Evolutionary conservation across 202 grass and related monocot genomes (phyloP), one percentile per base, ranked within the genome.

Genomic region (Zizania palustris): DNA sequence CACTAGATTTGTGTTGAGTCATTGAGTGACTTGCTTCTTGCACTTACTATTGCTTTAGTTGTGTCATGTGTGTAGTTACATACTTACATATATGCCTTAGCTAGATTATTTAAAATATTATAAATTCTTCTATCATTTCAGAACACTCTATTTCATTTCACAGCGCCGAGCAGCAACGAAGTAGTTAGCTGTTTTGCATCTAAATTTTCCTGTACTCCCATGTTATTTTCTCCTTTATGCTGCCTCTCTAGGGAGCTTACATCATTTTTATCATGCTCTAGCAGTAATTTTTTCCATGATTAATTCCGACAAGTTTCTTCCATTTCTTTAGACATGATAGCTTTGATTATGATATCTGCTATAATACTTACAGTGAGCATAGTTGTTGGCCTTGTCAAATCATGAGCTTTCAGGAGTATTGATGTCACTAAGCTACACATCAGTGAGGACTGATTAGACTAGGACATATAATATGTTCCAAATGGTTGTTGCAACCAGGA

Each of bases 381-480:
- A 28, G 43, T 43, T 59, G 65, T 84, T 71, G 20, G 44, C 40
- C 76, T 84, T 80, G n/a, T 65, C 41, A 65, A 51, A 80, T 71
- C 57, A 71, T 60, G 40, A 51, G 11, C 34, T 84, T 81, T 65
- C 65, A 70, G 38, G 46, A 71, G 38, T 11, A 51, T 33, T 67
- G 76, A 84, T 84, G 60, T 45, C 60, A 22, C 12, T 72, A 43
- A 67, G 50, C 6, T 72, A 12, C 58, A 11, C 49, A 45, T 59
- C 7, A 36, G 9, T 20, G 59, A n/a, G 15, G 49, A 76, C 45
- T 18, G 66, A 72, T 60, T 59, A 60, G 72, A 72, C 71, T 72
- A 60, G 64, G 38, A 41, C 65, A 80, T 84, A 71, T 80, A n/a
- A 75, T 75, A 65, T 84, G 76, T 71, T 65, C 59, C 78, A 44